Percentiles rank a stretch among this genome's conserved stretches.
These are phyloP conservation scores for Penicillium simplicissimum DNA, from an alignment of 495 filamentous ascomycete species.

Conservation along the genomic window DNA sequence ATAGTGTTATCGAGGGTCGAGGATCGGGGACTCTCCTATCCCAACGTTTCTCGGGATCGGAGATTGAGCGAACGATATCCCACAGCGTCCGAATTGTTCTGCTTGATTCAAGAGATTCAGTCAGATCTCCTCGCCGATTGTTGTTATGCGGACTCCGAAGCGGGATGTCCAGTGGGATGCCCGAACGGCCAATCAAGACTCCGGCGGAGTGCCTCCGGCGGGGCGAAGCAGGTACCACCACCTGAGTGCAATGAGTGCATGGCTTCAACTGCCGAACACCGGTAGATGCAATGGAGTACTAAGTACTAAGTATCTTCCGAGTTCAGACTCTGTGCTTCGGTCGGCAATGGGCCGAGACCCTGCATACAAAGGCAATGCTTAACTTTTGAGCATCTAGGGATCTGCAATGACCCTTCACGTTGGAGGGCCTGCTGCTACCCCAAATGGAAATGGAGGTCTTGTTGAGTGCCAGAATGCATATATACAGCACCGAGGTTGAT, in stretches of 20 bases:
- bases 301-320: background rate
- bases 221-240: slow-evolving; percentile 1
- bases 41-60: slow-evolving; percentile 5
- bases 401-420: background rate
- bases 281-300: background rate
- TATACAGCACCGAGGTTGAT: slow-evolving; percentile 8
- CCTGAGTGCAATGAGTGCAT: background rate
- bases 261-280: background rate
- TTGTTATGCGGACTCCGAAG: slow-evolving; percentile 3
- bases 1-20: slow-evolving; percentile 3
- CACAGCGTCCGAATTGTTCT: background rate
- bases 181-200: slow-evolving; percentile 8
- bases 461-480: background rate
- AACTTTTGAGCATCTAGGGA: background rate
- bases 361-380: background rate
- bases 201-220: slow-evolving; percentile 26
- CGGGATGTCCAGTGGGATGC: slow-evolving; percentile 14
- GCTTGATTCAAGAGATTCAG: background rate
- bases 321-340: background rate
- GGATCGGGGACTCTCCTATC: background rate
- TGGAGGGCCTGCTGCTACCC: background rate
- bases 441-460: slow-evolving; percentile 15
- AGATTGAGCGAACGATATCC: slow-evolving; percentile 12
- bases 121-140: background rate
- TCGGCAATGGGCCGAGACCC: background rate